phyloP scores from a whole-genome alignment of 495 filamentous ascomycete species.

The Penicillium coffeae region DNA sequence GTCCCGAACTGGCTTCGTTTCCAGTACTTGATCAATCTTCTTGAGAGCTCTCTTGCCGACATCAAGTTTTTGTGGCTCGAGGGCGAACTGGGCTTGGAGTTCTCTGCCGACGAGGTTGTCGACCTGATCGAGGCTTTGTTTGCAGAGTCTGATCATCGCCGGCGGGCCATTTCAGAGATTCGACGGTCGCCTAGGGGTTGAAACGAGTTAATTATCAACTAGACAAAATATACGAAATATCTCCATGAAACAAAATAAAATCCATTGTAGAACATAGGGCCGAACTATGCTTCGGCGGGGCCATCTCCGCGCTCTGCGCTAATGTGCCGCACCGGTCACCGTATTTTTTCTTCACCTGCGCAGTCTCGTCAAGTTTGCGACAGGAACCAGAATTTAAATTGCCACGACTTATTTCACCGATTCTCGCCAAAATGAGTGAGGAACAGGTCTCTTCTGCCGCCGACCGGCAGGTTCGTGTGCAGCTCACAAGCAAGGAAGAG shows the following conservation, averaged over 20 bases:
- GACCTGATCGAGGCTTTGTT: conserved; percentile 88
- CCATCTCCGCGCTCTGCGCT: conserved; percentile 40
- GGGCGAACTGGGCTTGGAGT: conserved; percentile 78
- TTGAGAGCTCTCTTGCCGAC: conserved; percentile 85
- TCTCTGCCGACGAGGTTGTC: conserved; percentile 76
- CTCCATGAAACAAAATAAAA: too few species aligned
- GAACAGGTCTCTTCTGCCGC: conserved; percentile 20
- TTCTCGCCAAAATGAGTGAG: conserved; percentile 30
- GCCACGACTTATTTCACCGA: conserved; percentile 10
- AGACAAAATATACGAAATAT: not conserved
- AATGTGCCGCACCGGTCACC: conserved; percentile 42
- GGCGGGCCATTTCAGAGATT: conserved; percentile 77
- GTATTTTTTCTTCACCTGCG: conserved; percentile 44
- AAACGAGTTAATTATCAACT: too few species aligned
- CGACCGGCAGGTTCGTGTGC: conserved; percentile 56
- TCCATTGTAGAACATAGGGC: too few species aligned
- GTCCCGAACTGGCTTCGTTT: conserved; percentile 83
- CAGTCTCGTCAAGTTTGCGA: conserved; percentile 30
- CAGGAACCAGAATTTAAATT: conserved; percentile 21
- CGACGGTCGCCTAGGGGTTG: conserved; percentile 34
- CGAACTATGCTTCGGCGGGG: too few species aligned
- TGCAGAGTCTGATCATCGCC: conserved; percentile 76
- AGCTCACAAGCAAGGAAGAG: conserved; percentile 53
- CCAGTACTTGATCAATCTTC: conserved; percentile 80
- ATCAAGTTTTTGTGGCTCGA: conserved; percentile 87